phyloP scores from a whole-genome alignment of 192 early-diverging fungal species.

The Linnemannia hyalina region DNA sequence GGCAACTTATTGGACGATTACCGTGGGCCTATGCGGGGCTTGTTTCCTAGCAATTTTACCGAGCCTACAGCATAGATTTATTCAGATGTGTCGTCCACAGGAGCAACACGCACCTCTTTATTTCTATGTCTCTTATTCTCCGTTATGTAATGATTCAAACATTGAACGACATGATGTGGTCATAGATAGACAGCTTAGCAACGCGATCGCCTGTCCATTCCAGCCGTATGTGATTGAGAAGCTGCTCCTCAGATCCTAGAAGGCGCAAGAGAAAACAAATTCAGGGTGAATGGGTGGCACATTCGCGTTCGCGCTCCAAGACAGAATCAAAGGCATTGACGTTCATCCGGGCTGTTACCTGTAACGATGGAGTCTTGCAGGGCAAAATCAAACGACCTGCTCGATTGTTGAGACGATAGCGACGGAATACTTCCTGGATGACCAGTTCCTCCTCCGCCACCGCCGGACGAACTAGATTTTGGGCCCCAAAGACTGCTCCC shows the following conservation, averaged over 20 bases:
- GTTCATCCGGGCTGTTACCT: background rate
- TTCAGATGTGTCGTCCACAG: background rate
- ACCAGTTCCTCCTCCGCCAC: slow-evolving; percentile 1
- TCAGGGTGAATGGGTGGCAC: background rate
- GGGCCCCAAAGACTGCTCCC: slow-evolving; percentile 33
- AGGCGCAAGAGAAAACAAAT: slow-evolving; percentile 3
- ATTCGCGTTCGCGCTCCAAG: background rate
- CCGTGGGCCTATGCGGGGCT: slow-evolving; percentile 33
- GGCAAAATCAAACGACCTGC: slow-evolving; percentile 56
- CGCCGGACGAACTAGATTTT: slow-evolving; percentile 31
- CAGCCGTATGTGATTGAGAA: slow-evolving; percentile 56
- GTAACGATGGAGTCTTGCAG: slow-evolving; percentile 50
- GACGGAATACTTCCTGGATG: slow-evolving; percentile 20
- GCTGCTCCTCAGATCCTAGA: slow-evolving; percentile 44
- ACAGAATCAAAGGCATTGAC: background rate
- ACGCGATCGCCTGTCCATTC: slow-evolving; percentile 65
- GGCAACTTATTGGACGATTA: slow-evolving; percentile 56
- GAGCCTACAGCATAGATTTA: slow-evolving; percentile 29
- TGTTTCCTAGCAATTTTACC: slow-evolving; percentile 61
- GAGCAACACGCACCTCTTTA: background rate
- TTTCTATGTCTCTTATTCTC: background rate
- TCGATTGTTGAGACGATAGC: slow-evolving; percentile 60
- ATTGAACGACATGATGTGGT: slow-evolving; percentile 73
- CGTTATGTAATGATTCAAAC: slow-evolving; percentile 33
- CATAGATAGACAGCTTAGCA: slow-evolving; percentile 63